Conservation (phyloP, 495 filamentous ascomycete genomes). For the Aspergillus heteromorphus region DNA sequence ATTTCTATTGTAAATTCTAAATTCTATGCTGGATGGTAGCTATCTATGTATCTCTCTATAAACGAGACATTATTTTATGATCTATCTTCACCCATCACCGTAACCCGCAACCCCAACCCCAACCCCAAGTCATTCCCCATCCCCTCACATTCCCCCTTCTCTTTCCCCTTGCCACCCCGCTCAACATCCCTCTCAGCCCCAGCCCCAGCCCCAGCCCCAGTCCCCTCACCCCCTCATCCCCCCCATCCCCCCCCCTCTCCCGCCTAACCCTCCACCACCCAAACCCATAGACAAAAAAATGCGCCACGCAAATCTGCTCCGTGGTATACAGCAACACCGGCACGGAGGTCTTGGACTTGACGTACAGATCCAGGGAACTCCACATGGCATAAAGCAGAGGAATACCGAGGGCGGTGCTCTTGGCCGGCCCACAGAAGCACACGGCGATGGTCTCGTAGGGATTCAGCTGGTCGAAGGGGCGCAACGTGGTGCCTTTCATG, state of each 20-base stretch:
- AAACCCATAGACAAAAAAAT: constrained; percentile 50
- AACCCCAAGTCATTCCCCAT: background rate
- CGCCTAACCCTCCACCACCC: constrained; percentile 31
- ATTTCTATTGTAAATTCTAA: constrained; percentile 14
- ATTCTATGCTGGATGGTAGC: background rate
- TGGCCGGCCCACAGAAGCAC: constrained; percentile 53
- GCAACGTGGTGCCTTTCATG: background rate
- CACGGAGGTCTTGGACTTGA: constrained; percentile 47
- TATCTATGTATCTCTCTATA: no score
- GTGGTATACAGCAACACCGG: constrained; percentile 52
- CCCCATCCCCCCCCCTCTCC: constrained; percentile 15
- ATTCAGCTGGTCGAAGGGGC: constrained; percentile 34
- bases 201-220: no score
- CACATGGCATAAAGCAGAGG: constrained; percentile 51
- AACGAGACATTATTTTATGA: no score
- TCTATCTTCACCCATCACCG: background rate
- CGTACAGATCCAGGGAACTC: constrained; percentile 42
- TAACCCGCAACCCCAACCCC: background rate
- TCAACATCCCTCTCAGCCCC: background rate
- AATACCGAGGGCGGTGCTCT: constrained; percentile 51
- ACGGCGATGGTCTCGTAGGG: constrained; percentile 48
- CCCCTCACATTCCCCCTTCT: background rate
- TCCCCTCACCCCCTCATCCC: background rate
- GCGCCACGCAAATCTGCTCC: constrained; percentile 51
- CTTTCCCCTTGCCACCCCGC: background rate